Evolutionary conservation across 768 basidiomycete genomes (phyloP).

Genomic region (Kwoniella shandongensis): DNA sequence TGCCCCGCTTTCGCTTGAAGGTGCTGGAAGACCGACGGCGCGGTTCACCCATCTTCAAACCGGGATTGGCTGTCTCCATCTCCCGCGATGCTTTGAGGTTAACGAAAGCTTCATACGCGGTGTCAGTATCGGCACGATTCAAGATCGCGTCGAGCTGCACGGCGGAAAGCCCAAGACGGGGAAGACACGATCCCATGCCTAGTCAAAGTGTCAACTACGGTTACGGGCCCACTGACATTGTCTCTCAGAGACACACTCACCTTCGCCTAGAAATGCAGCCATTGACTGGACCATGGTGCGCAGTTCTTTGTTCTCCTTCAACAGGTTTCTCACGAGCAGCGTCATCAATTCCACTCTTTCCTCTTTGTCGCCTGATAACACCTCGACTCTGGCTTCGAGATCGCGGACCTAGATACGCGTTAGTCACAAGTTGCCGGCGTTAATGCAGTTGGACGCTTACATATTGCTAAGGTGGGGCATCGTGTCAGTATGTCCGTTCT

Average conservation of each 20-base stretch:
- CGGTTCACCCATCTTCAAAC: slow-evolving; percentile 28
- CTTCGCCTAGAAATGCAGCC: slow-evolving; percentile 80
- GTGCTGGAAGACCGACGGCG: slow-evolving; percentile 15
- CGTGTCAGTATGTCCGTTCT: too few relatives aligned
- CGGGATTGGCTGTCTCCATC: slow-evolving; percentile 39
- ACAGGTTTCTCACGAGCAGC: slow-evolving; percentile 76
- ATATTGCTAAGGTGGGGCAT: slow-evolving; percentile 31
- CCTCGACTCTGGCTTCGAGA: slow-evolving; percentile 90
- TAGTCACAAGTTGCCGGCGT: slow-evolving; percentile 6
- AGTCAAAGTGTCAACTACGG: background rate
- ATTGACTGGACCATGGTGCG: slow-evolving; percentile 74
- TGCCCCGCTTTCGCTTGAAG: slow-evolving; percentile 26
- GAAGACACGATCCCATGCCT: slow-evolving; percentile 51
- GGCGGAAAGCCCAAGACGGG: slow-evolving; percentile 45
- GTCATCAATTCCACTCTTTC: slow-evolving; percentile 80
- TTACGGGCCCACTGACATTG: background rate
- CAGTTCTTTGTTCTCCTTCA: slow-evolving; percentile 84
- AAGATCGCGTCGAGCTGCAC: slow-evolving; percentile 77
- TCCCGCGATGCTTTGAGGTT: slow-evolving; percentile 60
- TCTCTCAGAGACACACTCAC: slow-evolving; percentile 60
- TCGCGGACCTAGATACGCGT: slow-evolving; percentile 73
- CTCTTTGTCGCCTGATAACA: slow-evolving; percentile 87
- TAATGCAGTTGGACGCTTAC: slow-evolving; percentile 4
- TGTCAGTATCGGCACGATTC: slow-evolving; percentile 86
- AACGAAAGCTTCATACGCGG: slow-evolving; percentile 86